Percentiles rank a stretch among this genome's conserved stretches.
These are phyloP conservation scores for Kalaharituber pfeilii DNA, from an alignment of 2,329 filamentous ascomycete species.

Conservation along the genomic window DNA sequence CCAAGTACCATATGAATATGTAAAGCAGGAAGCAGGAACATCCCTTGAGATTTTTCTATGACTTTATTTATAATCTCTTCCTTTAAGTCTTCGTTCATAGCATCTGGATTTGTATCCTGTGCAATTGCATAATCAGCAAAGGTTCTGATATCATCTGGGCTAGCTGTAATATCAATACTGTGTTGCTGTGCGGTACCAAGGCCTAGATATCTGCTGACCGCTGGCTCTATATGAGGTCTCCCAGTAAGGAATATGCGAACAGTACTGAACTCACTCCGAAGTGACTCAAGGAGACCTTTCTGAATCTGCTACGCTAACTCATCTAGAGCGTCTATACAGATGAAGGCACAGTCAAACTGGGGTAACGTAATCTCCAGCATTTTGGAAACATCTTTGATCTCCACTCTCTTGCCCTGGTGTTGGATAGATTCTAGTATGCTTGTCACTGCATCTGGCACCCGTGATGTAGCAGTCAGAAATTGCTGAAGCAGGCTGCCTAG, in stretches of 20 bases:
- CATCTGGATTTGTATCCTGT: background rate
- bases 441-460: too few relatives aligned
- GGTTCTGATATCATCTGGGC: background rate
- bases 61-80: constrained; percentile 1
- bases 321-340: background rate
- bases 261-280: background rate
- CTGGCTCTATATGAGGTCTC: background rate
- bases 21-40: background rate
- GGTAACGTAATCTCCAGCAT: background rate
- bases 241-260: constrained; percentile 2
- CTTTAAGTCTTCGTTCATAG: constrained; percentile 2
- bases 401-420: background rate
- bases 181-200: background rate
- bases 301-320: background rate
- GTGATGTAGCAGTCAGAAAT: background rate
- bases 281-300: background rate
- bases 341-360: background rate
- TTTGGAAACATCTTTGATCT: background rate
- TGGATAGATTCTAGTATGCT: too few relatives aligned
- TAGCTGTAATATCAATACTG: background rate
- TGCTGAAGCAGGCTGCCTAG: background rate
- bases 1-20: background rate
- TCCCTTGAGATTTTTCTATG: background rate
- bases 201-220: background rate
- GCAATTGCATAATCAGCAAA: background rate